phyloP scores from a whole-genome alignment of 1,284 basidiomycete genomes.

The Flammula alnicola region DNA sequence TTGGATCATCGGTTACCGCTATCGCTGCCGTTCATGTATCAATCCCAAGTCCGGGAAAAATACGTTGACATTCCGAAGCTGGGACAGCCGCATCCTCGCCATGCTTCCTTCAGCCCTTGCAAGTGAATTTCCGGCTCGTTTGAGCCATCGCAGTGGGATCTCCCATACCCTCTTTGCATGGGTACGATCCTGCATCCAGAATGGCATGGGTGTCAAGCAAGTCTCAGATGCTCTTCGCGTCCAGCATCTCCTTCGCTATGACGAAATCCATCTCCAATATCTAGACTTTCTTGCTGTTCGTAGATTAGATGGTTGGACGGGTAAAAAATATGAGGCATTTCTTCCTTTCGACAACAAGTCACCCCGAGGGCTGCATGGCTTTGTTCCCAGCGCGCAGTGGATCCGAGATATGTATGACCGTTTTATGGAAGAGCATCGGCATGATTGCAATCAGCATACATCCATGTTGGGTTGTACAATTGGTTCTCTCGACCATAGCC shows the following conservation, averaged over 20 bases:
- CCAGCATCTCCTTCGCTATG: slow-evolving; percentile 25
- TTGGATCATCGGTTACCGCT: slow-evolving; percentile 30
- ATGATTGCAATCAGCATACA: slow-evolving; percentile 28
- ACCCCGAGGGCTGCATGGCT: slow-evolving; percentile 24
- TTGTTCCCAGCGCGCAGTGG: slow-evolving; percentile 27
- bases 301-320: slow-evolving; percentile 7
- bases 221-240: slow-evolving; percentile 26
- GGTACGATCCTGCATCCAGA: slow-evolving; percentile 28
- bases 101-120: slow-evolving; percentile 23
- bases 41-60: slow-evolving; percentile 15
- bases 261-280: slow-evolving; percentile 27
- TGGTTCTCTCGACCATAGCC: slow-evolving; percentile 33
- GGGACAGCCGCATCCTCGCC: slow-evolving; percentile 25
- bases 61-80: too few relatives aligned
- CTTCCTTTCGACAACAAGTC: slow-evolving; percentile 23
- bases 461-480: slow-evolving; percentile 26
- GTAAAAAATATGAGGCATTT: slow-evolving; percentile 23
- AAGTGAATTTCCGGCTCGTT: slow-evolving; percentile 26
- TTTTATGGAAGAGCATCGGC: slow-evolving; percentile 27
- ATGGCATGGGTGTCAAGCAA: slow-evolving; percentile 31
- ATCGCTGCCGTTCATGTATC: slow-evolving; percentile 24
- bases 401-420: slow-evolving; percentile 32
- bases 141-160: slow-evolving; percentile 25
- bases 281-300: slow-evolving; percentile 15
- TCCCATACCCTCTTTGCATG: slow-evolving; percentile 17